phyloP scores from a whole-genome alignment of 2,329 filamentous ascomycete genomes.

The Cordyceps cateniannulata region DNA sequence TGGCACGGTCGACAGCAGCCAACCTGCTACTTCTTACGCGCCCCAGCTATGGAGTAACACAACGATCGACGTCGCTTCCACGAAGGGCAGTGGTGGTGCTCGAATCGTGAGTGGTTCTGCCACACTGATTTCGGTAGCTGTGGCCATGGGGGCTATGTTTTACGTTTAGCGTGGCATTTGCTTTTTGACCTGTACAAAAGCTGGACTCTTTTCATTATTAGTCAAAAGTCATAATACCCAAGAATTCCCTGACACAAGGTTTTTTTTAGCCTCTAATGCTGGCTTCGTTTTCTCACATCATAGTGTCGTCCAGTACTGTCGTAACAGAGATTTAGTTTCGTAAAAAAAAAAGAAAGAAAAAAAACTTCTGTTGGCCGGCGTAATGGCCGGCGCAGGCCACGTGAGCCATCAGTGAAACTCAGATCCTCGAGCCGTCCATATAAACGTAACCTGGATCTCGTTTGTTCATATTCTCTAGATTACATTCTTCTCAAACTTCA shows the following conservation, averaged over 20 bases:
- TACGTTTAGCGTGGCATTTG: not conserved
- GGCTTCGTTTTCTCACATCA: too few species aligned
- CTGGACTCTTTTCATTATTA: not conserved
- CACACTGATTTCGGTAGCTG: not conserved
- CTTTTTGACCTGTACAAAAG: not conserved
- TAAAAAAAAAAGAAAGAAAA: too few species aligned
- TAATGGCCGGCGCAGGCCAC: too few species aligned
- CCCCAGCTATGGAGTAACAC: slow-evolving; percentile 9
- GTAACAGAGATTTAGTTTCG: too few species aligned
- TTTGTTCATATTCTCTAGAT: too few species aligned
- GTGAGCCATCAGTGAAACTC: too few species aligned
- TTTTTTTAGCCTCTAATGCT: too few species aligned
- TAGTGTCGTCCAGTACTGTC: too few species aligned
- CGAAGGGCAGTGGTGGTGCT: slow-evolving; percentile 1
- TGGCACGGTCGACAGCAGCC: slow-evolving; percentile 48
- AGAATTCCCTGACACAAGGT: not conserved
- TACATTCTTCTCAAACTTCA: too few species aligned
- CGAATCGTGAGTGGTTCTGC: not conserved
- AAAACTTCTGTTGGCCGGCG: too few species aligned
- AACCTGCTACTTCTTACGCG: slow-evolving; percentile 14
- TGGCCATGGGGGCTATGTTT: not conserved
- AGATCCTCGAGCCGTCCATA: too few species aligned
- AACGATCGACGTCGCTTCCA: not conserved
- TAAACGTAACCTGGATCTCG: too few species aligned
- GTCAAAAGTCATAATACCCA: not conserved